Evolutionary conservation across 2,329 filamentous ascomycete genomes (phyloP), one percentile per base, ranked within the genome.

Genomic region (Seiridium unicorne): DNA sequence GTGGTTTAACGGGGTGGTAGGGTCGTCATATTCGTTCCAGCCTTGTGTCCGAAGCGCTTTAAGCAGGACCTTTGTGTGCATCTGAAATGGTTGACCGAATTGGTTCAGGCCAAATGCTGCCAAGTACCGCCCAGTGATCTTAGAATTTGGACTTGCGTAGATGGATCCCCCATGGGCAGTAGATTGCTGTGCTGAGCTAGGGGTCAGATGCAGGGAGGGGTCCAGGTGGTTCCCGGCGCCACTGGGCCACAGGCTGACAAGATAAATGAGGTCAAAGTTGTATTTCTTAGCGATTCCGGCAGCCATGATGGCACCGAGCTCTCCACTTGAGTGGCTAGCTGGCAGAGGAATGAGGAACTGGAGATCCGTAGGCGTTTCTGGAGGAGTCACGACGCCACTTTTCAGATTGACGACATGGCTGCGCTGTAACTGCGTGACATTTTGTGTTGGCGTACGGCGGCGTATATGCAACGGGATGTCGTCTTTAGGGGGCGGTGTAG

Each of bases 211-310:
- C 59, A 38, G 57, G 58, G 61, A 66, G 61, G 42, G 63, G 61
- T 57, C 64, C 38, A 31, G 60, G 57, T n/a, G 38, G 49, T 35
- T 61, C 56, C 59, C 62, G 51, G 40, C 59, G 42, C 55, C 65
- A 44, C 69, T 75, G 3, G 84, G 83, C 84, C 84, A 86, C 11
- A 87, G 72, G 63, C 83, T 85, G 63, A 86, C 79, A 36, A 87
- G 78, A 63, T 87, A 87, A 10, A 86, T 76, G 32, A 87, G 74
- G 63, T 85, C 82, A 57, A 87, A 85, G 57, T 83, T 77, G 69
- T 85, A 85, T 57, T 80, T 79, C 3, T 75, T 77, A 4, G 84
- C 84, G 44, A 87, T 84, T 38, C 81, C 76, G 1, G 83, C 82
- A 6, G 82, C 81, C 68, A 84, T 79, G 51, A 84, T 79, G 6